These are phyloP conservation scores for Boletus insuetus DNA, from an alignment of 768 basidiomycete genomes.

Conservation along the genomic window DNA sequence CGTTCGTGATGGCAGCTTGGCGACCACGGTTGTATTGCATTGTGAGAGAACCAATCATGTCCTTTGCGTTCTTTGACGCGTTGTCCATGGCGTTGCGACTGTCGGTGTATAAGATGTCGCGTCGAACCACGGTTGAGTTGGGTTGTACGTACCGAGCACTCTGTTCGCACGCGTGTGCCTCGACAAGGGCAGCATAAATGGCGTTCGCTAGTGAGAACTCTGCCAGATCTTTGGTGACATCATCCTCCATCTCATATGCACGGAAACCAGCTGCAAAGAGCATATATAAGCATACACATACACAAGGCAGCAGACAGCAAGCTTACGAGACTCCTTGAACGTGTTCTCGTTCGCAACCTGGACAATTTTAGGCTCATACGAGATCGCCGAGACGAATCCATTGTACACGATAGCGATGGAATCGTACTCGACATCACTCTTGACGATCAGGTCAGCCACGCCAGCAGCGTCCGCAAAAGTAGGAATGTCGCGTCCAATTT, in stretches of 20 bases:
- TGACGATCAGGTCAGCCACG: slow-evolving; percentile 89
- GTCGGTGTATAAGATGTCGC: neutral
- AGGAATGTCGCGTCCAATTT: slow-evolving; percentile 96
- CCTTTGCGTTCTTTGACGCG: slow-evolving; percentile 95
- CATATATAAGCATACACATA: neutral
- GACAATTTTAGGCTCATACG: slow-evolving; percentile 77
- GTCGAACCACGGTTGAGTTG: too few species aligned
- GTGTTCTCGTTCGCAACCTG: slow-evolving; percentile 81
- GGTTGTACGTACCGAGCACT: slow-evolving; percentile 66
- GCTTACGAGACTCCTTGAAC: slow-evolving; percentile 75
- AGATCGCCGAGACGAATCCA: slow-evolving; percentile 84
- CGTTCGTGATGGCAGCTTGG: slow-evolving; percentile 96
- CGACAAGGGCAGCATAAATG: slow-evolving; percentile 89
- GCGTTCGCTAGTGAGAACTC: slow-evolving; percentile 98
- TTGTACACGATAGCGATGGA: slow-evolving; percentile 79
- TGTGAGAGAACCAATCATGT: slow-evolving; percentile 85
- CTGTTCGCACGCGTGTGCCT: slow-evolving; percentile 94
- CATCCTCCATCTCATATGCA: slow-evolving; percentile 97
- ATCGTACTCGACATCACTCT: slow-evolving; percentile 84
- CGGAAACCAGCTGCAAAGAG: slow-evolving; percentile 72
- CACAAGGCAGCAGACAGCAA: neutral
- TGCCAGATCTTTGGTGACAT: slow-evolving; percentile 87
- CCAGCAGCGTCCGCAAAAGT: slow-evolving; percentile 95
- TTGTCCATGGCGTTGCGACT: slow-evolving; percentile 99
- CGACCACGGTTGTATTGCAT: slow-evolving; percentile 99